phyloP scores from a whole-genome alignment of 2,329 filamentous ascomycete species.

The Apiospora aurea region DNA sequence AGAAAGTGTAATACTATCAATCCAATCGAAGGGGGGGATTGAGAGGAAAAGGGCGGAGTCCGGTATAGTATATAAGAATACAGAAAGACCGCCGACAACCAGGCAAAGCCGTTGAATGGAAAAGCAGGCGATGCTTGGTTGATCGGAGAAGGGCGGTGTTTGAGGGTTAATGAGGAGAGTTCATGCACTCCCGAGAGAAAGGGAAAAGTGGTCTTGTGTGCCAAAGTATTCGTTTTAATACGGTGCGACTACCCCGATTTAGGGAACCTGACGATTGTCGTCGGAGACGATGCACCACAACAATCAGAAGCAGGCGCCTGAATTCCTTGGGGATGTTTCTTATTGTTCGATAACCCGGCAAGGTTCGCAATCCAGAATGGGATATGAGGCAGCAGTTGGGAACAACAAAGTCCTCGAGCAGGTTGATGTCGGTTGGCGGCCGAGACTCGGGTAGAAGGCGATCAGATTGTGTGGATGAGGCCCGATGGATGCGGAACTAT shows the following conservation, averaged over 20 bases:
- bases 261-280: conserved; percentile 17
- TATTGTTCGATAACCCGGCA: not conserved
- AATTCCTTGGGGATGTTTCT: not conserved
- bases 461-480: conserved; percentile 12
- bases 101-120: conserved; percentile 3
- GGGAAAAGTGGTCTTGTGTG: conserved; percentile 19
- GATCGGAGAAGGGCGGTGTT: conserved; percentile 9
- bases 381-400: not conserved
- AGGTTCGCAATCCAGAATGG: not conserved
- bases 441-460: conserved; percentile 12
- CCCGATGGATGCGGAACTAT: conserved; percentile 14
- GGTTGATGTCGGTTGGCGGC: conserved; percentile 4
- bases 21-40: not conserved
- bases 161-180: conserved; percentile 12
- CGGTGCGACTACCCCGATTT: conserved; percentile 18
- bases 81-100: conserved; percentile 2
- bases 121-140: conserved; percentile 20
- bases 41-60: conserved; percentile 6
- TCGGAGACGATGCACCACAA: conserved; percentile 8
- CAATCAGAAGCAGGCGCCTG: conserved; percentile 5
- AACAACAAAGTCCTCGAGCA: not conserved
- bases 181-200: conserved; percentile 15
- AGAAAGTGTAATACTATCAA: not conserved
- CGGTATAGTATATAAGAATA: conserved; percentile 21
- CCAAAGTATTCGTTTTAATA: conserved; percentile 18